Percentiles rank a stretch among this genome's conserved stretches.
Evolutionary conservation across 768 basidiomycete genomes (phyloP).

Genomic region (Tricholoma furcatifolium): DNA sequence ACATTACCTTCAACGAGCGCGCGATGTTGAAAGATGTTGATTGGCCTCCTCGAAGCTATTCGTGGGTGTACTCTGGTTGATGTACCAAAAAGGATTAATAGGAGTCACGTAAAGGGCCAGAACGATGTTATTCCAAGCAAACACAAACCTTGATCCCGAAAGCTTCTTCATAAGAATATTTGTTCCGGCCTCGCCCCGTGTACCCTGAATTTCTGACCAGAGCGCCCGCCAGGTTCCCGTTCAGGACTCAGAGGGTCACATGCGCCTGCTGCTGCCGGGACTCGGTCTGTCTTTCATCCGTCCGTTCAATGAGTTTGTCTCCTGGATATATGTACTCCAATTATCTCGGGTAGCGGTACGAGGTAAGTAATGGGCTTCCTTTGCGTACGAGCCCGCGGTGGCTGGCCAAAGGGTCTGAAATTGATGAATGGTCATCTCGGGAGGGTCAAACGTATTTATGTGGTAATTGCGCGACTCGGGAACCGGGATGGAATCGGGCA

Average conservation of each 20-base stretch:
- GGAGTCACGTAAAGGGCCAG: slow-evolving; percentile 10
- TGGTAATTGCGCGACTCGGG: too few species aligned
- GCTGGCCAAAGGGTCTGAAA: too few species aligned
- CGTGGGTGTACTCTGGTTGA: slow-evolving; percentile 9
- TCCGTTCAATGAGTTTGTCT: background rate
- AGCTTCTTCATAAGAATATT: background rate
- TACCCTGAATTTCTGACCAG: slow-evolving; percentile 3
- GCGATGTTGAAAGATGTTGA: background rate
- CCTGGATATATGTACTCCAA: background rate
- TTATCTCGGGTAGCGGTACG: background rate
- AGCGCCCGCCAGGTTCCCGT: slow-evolving; percentile 2
- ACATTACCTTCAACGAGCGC: slow-evolving; percentile 12
- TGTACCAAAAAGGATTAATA: slow-evolving; percentile 17
- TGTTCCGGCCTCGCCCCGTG: slow-evolving; percentile 2
- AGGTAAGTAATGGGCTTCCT: background rate
- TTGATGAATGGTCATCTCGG: too few species aligned
- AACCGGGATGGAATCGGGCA: too few species aligned
- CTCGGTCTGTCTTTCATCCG: slow-evolving; percentile 3
- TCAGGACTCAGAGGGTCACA: slow-evolving; percentile 8
- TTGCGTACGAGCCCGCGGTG: too few species aligned
- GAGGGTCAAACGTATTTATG: too few species aligned
- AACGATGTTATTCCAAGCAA: background rate
- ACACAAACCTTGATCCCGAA: slow-evolving; percentile 9
- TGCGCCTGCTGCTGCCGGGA: too few species aligned
- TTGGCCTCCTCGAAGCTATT: slow-evolving; percentile 7